Evolutionary conservation across 1,284 basidiomycete species (phyloP).

Genomic region (Papiliotrema flavescens): DNA sequence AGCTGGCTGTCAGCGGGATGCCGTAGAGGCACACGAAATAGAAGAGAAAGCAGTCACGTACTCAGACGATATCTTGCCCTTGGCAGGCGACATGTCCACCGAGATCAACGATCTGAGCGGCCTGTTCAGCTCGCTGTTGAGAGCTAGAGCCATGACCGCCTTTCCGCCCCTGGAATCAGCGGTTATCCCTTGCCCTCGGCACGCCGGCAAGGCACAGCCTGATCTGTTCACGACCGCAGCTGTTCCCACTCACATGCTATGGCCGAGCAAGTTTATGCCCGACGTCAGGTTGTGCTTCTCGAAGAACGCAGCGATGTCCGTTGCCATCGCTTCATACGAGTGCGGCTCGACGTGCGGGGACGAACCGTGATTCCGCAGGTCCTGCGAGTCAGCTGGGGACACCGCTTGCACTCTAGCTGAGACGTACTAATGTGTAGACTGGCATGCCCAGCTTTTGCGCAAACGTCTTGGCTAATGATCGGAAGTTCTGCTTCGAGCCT

Average conservation of each 20-base stretch:
- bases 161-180: constrained; percentile 53
- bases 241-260: constrained; percentile 55
- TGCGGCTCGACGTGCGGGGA: constrained; percentile 54
- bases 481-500: constrained; percentile 59
- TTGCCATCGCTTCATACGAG: constrained; percentile 51
- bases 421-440: constrained; percentile 53
- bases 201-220: too few relatives aligned
- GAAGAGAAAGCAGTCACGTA: constrained; percentile 29
- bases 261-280: constrained; percentile 53
- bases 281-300: constrained; percentile 42
- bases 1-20: constrained; percentile 31
- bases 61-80: constrained; percentile 54
- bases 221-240: too few relatives aligned
- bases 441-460: constrained; percentile 51
- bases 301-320: constrained; percentile 52
- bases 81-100: constrained; percentile 56
- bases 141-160: constrained; percentile 54
- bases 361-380: constrained; percentile 56
- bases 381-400: constrained; percentile 33
- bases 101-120: constrained; percentile 51
- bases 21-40: too few relatives aligned
- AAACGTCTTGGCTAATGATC: constrained; percentile 53
- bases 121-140: constrained; percentile 46
- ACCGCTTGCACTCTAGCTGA: not conserved
- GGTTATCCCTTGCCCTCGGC: too few relatives aligned